phyloP scores from a whole-genome alignment of 345 rosid species.

The Brassica nigra region DNA sequence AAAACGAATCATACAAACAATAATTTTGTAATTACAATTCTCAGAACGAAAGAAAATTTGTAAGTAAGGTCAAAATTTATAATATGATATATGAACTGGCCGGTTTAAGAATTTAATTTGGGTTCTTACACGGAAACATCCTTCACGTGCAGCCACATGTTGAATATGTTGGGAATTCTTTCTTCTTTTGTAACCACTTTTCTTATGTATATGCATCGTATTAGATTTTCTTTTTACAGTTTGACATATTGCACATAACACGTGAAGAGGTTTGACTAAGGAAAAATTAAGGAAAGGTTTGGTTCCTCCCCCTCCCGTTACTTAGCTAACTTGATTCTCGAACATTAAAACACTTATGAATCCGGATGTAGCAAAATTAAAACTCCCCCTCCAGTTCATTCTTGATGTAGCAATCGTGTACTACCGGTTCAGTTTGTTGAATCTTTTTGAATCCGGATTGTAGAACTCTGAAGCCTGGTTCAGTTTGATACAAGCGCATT shows the following conservation, averaged over 20 bases:
- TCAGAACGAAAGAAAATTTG: neutral
- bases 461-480: neutral
- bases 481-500: too few species aligned
- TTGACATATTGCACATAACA: conserved; percentile 15
- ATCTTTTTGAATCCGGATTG: neutral
- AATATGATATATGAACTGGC: conserved; percentile 6
- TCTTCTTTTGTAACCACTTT: conserved; percentile 19
- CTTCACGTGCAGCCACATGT: conserved; percentile 43
- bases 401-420: too few species aligned
- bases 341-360: neutral
- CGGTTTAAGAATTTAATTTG: conserved; percentile 25
- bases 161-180: conserved; percentile 4
- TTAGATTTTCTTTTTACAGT: conserved; percentile 12
- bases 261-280: conserved; percentile 34
- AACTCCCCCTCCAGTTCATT: too few species aligned
- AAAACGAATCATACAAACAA: conserved; percentile 1
- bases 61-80: conserved; percentile 30
- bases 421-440: neutral
- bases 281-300: neutral
- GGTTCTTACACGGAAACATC: conserved; percentile 28
- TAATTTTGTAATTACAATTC: conserved; percentile 16
- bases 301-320: neutral
- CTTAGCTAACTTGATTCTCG: neutral
- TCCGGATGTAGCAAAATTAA: too few species aligned
- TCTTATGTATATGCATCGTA: neutral